These are phyloP conservation scores for Cenchrus purpureus DNA, from an alignment of 176 grass and related monocot species.

Conservation along the genomic window DNA sequence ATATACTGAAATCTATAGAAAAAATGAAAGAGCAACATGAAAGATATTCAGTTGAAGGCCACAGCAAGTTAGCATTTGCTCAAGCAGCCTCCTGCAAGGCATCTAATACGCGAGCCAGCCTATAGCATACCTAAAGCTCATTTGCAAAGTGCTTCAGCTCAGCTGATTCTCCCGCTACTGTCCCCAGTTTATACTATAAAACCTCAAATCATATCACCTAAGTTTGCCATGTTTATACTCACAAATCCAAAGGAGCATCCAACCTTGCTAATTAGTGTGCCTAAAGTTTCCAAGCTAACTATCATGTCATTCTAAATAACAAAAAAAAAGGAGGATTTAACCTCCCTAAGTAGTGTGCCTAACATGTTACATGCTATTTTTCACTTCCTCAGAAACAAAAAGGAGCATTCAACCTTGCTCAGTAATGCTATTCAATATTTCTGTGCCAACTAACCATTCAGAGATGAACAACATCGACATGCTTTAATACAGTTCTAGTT, in stretches of 20 bases:
- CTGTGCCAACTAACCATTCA: slow-evolving; percentile 2
- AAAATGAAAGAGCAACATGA: background rate
- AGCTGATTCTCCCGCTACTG: background rate
- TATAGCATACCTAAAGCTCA: background rate
- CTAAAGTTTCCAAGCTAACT: slow-evolving; percentile 2
- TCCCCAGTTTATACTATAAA: background rate
- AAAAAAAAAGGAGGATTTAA: slow-evolving; percentile 14
- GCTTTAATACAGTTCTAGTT: background rate
- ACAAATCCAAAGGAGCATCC: slow-evolving; percentile 18
- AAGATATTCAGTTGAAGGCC: slow-evolving; percentile 5
- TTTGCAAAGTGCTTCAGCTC: slow-evolving; percentile 14
- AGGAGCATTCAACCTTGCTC: slow-evolving; percentile 14
- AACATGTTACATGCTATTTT: background rate
- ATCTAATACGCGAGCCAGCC: background rate
- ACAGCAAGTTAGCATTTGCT: background rate
- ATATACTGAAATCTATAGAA: background rate
- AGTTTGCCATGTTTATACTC: slow-evolving; percentile 9
- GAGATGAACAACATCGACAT: background rate
- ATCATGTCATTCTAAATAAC: background rate
- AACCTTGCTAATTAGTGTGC: background rate
- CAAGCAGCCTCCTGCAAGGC: background rate
- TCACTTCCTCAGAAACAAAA: background rate
- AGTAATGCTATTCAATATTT: background rate
- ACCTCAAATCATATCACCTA: background rate
- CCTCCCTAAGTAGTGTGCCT: background rate